Conservation (phyloP, 2,329 filamentous ascomycete species). For the Diaporthe caulivora region DNA sequence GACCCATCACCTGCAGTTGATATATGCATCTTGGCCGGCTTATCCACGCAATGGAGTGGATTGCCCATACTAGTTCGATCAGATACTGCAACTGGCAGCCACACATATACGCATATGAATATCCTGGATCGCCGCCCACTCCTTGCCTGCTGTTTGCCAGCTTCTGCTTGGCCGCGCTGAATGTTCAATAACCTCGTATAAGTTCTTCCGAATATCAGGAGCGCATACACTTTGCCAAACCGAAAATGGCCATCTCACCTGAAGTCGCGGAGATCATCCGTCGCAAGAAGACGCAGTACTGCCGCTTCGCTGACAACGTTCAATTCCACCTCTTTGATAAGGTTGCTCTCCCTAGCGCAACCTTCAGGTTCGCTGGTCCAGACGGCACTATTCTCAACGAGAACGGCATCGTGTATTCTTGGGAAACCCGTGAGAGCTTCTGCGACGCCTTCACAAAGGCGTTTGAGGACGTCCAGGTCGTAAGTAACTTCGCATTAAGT, state of each 20-base stretch:
- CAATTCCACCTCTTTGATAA: conserved; percentile 44
- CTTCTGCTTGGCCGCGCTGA: neutral
- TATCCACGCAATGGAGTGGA: neutral
- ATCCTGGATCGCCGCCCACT: neutral
- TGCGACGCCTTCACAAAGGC: conserved; percentile 42
- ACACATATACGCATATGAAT: neutral
- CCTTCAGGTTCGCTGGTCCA: conserved; percentile 39
- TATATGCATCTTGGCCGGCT: neutral
- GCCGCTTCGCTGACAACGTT: conserved; percentile 45
- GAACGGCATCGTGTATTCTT: conserved; percentile 23
- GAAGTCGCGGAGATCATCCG: conserved; percentile 44
- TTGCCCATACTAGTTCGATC: neutral
- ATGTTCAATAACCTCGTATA: too few relatives aligned
- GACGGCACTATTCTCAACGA: neutral
- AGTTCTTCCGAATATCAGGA: neutral
- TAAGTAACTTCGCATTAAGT: neutral
- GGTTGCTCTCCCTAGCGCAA: conserved; percentile 43
- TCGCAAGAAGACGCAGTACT: conserved; percentile 46
- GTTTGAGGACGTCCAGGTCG: conserved; percentile 42
- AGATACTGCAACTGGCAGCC: neutral
- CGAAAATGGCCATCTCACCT: conserved; percentile 38
- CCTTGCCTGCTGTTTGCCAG: neutral
- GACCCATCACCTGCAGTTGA: conserved; percentile 5
- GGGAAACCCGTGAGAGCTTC: conserved; percentile 35
- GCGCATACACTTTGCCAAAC: neutral